A percentile compares a stretch with the other conserved stretches of the same genome.
Evolutionary conservation across 768 basidiomycete genomes (phyloP).

Genomic region (Podaxis sp.): DNA sequence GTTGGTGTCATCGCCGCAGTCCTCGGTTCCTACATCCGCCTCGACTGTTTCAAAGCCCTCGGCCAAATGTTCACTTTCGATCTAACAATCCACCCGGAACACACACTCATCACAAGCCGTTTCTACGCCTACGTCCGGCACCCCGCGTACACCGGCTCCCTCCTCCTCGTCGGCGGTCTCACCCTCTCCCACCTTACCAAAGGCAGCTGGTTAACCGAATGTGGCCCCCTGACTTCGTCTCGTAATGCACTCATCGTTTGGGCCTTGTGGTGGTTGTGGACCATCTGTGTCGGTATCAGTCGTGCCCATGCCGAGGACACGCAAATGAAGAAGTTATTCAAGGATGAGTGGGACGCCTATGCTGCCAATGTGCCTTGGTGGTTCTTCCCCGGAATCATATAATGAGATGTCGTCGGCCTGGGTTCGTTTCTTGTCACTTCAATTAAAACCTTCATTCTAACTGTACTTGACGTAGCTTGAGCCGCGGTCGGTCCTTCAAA

Average conservation of each 20-base stretch:
- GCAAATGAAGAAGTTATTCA: conserved; percentile 46
- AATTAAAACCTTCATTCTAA: background rate
- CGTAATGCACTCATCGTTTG: conserved; percentile 28
- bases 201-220: conserved; percentile 49
- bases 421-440: background rate
- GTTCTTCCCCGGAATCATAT: conserved; percentile 43
- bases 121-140: conserved; percentile 55
- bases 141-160: conserved; percentile 55
- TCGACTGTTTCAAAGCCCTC: conserved; percentile 54
- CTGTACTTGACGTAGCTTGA: no score
- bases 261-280: conserved; percentile 51
- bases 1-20: conserved; percentile 43
- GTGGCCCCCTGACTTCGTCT: conserved; percentile 32
- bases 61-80: conserved; percentile 60
- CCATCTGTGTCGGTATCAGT: conserved; percentile 46
- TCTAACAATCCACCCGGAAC: conserved; percentile 52
- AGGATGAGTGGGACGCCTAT: conserved; percentile 48
- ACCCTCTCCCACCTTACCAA: conserved; percentile 44
- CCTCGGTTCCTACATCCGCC: conserved; percentile 46
- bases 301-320: conserved; percentile 51
- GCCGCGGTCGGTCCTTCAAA: background rate
- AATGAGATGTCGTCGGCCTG: background rate
- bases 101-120: conserved; percentile 50
- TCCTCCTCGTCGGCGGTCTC: conserved; percentile 47
- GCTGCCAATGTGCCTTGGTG: conserved; percentile 44